Evolutionary conservation across 352 stramenopile species (phyloP).

Genomic region (Aphanomyces euteiches): DNA sequence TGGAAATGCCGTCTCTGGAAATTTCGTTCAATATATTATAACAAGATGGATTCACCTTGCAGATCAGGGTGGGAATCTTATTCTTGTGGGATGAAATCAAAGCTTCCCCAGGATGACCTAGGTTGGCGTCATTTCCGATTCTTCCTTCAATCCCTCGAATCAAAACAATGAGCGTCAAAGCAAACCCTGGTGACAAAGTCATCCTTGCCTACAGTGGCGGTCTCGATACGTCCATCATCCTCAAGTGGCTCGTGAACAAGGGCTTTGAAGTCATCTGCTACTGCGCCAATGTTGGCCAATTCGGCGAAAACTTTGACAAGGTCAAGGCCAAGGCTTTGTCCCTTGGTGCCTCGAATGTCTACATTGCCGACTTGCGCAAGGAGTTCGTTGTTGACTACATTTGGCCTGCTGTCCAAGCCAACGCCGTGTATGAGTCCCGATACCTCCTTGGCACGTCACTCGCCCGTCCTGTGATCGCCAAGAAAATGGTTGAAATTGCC

Average conservation of each 20-base stretch:
- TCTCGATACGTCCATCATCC: conserved; percentile 98
- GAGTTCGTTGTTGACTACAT: conserved; percentile 96
- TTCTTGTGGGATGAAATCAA: conserved; percentile 6
- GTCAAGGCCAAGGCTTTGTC: conserved; percentile 89
- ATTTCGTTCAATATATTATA: no score
- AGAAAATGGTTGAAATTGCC: conserved; percentile 94
- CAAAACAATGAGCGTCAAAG: conserved; percentile 61
- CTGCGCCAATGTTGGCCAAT: conserved; percentile 98
- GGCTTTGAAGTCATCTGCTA: conserved; percentile 99
- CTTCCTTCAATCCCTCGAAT: not conserved
- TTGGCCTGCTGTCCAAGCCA: conserved; percentile 92
- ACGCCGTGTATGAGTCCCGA: conserved; percentile 97
- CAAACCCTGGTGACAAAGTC: conserved; percentile 84
- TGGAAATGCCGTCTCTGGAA: no score
- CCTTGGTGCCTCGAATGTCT: conserved; percentile 84
- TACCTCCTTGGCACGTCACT: conserved; percentile 98
- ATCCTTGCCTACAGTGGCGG: conserved; percentile 96
- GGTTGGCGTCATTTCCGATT: not conserved
- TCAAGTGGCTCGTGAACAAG: conserved; percentile 98
- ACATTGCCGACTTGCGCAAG: conserved; percentile 95
- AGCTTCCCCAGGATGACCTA: not conserved
- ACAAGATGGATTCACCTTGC: no score
- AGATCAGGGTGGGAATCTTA: not conserved
- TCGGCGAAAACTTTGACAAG: conserved; percentile 92
- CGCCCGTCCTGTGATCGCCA: conserved; percentile 96